Evolutionary conservation across 2,329 filamentous ascomycete genomes (phyloP).

Genomic region (Pleurostoma richardsiae): DNA sequence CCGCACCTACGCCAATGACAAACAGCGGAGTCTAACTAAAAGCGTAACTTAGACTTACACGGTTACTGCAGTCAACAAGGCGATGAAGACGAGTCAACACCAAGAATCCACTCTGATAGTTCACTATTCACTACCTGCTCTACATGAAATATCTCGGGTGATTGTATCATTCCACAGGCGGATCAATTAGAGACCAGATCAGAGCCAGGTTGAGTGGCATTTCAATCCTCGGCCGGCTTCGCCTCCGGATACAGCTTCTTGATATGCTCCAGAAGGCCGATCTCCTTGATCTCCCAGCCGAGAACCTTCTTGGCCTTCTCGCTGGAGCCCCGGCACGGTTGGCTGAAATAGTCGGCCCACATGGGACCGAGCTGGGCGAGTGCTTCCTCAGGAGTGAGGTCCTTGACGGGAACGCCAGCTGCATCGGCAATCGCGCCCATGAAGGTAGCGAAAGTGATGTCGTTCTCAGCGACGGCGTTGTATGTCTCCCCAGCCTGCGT

Average conservation of each 20-base stretch:
- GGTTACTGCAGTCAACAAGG: too few species aligned
- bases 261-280: background rate
- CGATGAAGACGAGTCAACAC: too few species aligned
- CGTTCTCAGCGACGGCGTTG: slow-evolving; percentile 4
- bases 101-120: too few species aligned
- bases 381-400: slow-evolving; percentile 18
- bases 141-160: too few species aligned
- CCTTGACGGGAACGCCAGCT: slow-evolving; percentile 14
- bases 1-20: too few species aligned
- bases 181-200: too few species aligned
- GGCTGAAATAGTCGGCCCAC: background rate
- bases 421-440: slow-evolving; percentile 13
- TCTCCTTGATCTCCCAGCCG: background rate
- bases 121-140: too few species aligned
- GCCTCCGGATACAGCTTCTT: background rate
- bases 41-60: too few species aligned
- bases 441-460: slow-evolving; percentile 3
- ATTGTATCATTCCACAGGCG: too few species aligned
- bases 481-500: slow-evolving; percentile 4
- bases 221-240: too few species aligned
- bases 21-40: too few species aligned
- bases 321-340: background rate
- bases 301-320: background rate
- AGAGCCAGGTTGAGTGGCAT: too few species aligned
- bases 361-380: slow-evolving; percentile 1